phyloP scores from a whole-genome alignment of 2,329 filamentous ascomycete genomes.

The Sclerotiophoma versabilis region DNA sequence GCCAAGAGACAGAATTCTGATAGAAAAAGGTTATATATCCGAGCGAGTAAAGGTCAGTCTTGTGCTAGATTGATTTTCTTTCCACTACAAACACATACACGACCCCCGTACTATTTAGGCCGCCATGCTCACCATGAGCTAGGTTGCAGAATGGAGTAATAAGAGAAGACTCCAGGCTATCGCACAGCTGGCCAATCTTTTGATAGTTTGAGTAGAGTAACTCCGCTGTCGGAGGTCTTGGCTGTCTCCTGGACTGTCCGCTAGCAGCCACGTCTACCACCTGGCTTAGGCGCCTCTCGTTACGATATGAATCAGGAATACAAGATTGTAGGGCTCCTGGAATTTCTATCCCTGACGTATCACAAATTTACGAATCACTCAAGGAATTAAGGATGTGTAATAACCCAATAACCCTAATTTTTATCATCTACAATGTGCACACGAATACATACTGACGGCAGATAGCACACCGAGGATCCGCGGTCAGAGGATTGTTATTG shows the following conservation, averaged over 20 bases:
- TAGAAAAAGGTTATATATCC: background rate
- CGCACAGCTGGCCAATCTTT: background rate
- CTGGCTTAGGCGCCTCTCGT: background rate
- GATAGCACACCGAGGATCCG: slow-evolving; percentile 8
- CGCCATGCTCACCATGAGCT: background rate
- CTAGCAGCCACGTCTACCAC: background rate
- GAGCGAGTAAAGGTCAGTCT: background rate
- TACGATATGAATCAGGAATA: background rate
- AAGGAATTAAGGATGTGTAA: background rate
- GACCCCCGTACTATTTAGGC: background rate
- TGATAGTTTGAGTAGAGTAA: slow-evolving; percentile 6
- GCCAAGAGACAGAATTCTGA: slow-evolving; percentile 10
- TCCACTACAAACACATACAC: background rate
- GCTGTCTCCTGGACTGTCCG: background rate
- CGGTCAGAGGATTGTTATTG: slow-evolving; percentile 6
- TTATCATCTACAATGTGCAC: background rate
- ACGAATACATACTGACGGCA: background rate
- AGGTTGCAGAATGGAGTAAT: background rate
- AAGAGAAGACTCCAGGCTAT: slow-evolving; percentile 7
- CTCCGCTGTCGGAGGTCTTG: background rate
- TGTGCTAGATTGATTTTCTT: background rate
- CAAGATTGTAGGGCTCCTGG: background rate
- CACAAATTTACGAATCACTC: background rate
- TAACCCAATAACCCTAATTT: background rate
- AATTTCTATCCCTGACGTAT: background rate